phyloP scores from a whole-genome alignment of 2,329 filamentous ascomycete genomes.

The Penicillium sp. region DNA sequence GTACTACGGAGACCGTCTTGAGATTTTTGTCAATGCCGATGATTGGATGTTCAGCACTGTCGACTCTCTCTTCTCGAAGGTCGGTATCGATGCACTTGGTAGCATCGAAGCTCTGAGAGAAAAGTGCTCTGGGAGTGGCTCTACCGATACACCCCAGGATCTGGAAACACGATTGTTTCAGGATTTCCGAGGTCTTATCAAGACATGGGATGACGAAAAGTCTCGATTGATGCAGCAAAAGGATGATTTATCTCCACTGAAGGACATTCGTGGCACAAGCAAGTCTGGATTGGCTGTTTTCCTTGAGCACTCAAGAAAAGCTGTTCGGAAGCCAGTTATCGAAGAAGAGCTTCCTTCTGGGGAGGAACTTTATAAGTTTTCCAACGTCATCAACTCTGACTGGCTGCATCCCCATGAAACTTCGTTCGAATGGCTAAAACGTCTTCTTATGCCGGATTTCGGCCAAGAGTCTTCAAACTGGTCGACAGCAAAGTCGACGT shows the following conservation, averaged over 20 bases:
- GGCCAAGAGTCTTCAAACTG: slow-evolving; percentile 17
- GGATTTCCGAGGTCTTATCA: slow-evolving; percentile 45
- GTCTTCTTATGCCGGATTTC: slow-evolving; percentile 47
- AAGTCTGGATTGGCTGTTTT: slow-evolving; percentile 54
- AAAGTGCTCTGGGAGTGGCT: slow-evolving; percentile 18
- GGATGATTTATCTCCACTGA: slow-evolving; percentile 49
- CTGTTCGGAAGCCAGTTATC: slow-evolving; percentile 38
- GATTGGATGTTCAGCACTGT: slow-evolving; percentile 56
- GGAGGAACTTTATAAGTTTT: slow-evolving; percentile 41
- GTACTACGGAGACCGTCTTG: slow-evolving; percentile 55
- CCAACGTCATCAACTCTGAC: slow-evolving; percentile 45
- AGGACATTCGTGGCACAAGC: slow-evolving; percentile 48
- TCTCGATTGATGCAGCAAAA: slow-evolving; percentile 45
- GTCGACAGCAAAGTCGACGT: slow-evolving; percentile 44
- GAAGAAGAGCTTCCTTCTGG: slow-evolving; percentile 41
- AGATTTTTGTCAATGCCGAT: slow-evolving; percentile 54
- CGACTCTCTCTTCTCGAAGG: slow-evolving; percentile 51
- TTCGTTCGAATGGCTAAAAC: slow-evolving; percentile 53
- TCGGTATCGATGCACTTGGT: slow-evolving; percentile 49
- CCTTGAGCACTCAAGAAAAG: slow-evolving; percentile 54
- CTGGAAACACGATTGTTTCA: slow-evolving; percentile 33
- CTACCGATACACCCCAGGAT: slow-evolving; percentile 17
- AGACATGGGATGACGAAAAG: slow-evolving; percentile 47
- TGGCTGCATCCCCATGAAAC: slow-evolving; percentile 52
- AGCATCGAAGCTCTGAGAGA: slow-evolving; percentile 41